A percentile compares a stretch with the other conserved stretches of the same genome.
phyloP scores from a whole-genome alignment of 2,329 filamentous ascomycete genomes.

The Fusarium dimerum region DNA sequence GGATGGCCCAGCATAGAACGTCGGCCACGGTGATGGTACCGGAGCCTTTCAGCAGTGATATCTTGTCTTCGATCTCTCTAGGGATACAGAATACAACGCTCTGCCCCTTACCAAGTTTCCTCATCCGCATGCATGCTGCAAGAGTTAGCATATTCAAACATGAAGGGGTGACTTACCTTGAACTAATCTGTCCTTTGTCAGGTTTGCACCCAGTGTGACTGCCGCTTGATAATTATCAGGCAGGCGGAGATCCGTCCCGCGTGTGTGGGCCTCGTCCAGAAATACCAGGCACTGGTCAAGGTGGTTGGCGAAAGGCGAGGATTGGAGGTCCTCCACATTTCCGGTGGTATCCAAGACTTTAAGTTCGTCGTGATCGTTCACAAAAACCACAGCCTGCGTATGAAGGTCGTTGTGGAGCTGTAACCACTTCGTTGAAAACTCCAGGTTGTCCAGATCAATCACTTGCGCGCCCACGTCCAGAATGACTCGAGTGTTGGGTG shows the following conservation, averaged over 20 bases:
- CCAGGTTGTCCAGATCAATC: slow-evolving; percentile 60
- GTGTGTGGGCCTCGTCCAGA: slow-evolving; percentile 69
- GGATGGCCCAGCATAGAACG: slow-evolving; percentile 61
- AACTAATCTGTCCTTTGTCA: slow-evolving; percentile 69
- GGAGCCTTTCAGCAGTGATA: slow-evolving; percentile 30
- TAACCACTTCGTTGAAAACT: slow-evolving; percentile 58
- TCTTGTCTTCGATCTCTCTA: slow-evolving; percentile 58
- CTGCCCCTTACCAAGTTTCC: slow-evolving; percentile 67
- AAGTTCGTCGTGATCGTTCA: slow-evolving; percentile 56
- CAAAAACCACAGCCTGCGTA: slow-evolving; percentile 52
- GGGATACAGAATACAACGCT: slow-evolving; percentile 63
- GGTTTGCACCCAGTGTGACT: slow-evolving; percentile 63
- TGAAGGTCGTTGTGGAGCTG: neutral
- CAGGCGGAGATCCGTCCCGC: slow-evolving; percentile 68
- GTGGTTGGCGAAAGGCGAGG: slow-evolving; percentile 58
- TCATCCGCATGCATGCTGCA: slow-evolving; percentile 69
- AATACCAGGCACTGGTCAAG: slow-evolving; percentile 65
- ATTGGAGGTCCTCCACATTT: slow-evolving; percentile 49
- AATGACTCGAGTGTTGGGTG: slow-evolving; percentile 54
- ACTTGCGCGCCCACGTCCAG: slow-evolving; percentile 73
- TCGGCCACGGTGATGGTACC: slow-evolving; percentile 42
- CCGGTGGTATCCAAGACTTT: slow-evolving; percentile 53
- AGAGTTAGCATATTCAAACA: slow-evolving; percentile 5
- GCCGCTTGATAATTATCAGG: slow-evolving; percentile 61
- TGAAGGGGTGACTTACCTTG: slow-evolving; percentile 52